Base-by-base conservation (phyloP, 148 eudicot genomes). In the Arbutus unedo region DNA sequence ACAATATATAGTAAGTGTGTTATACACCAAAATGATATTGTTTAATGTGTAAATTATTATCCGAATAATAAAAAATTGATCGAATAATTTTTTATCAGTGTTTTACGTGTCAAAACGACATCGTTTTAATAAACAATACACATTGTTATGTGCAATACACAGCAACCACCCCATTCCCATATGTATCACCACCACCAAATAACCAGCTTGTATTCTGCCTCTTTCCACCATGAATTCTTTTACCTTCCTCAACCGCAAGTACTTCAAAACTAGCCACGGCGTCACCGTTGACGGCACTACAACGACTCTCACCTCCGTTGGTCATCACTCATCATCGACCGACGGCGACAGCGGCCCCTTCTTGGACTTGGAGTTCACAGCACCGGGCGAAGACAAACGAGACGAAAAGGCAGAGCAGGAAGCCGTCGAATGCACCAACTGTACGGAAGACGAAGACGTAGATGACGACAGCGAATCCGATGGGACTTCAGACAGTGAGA, bases 141-240 rank as follows among this genome's bases (percentile, higher is more conserved):
- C n/a, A n/a, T n/a, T n/a, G n/a, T n/a, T n/a, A n/a, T n/a, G n/a
- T n/a, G n/a, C n/a, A n/a, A n/a, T n/a, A n/a, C n/a, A n/a, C n/a
- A n/a, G n/a, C n/a, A n/a, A n/a, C n/a, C n/a, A n/a, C n/a, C n/a
- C n/a, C n/a, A n/a, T n/a, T n/a, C n/a, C n/a, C n/a, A 31, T 31
- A 31, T 31, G 1, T 31, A 31, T 1, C 38, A 31, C 0, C 38
- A 31, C 38, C 16, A n/a, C 53, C 5, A 48, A n/a, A 21, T 76
- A 6, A 11, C 67, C 31, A 43, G 31, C 55, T 67, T 55, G 47
- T 86, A 89, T 83, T 87, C 97, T 93, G 93, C 94, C 94, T 91
- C 88, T 91, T 84, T 95, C 97, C 76, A 89, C 95, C 11, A 95
- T 95, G 98, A 97, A 95, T 73, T 89, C 95, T 60, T 93, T 93